A percentile compares a stretch with the other conserved stretches of the same genome.
Conservation (phyloP, 768 basidiomycete species). For the Termitomyces sp. region DNA sequence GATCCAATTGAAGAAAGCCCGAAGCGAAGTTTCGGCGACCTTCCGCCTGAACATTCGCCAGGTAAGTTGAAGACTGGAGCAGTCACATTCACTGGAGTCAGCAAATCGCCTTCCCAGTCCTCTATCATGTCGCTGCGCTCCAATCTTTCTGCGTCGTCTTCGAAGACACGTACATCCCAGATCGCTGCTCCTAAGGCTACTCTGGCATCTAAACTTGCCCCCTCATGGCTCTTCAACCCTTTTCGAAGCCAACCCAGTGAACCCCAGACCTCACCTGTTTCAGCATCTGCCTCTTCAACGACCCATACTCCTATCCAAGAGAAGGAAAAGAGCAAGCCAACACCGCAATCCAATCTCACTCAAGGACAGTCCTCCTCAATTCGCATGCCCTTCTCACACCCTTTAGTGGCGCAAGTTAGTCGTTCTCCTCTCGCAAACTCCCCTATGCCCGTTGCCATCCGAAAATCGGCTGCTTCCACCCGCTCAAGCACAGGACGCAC, state of each 20-base stretch:
- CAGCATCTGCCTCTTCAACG: conserved; percentile 40
- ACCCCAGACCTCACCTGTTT: conserved; percentile 53
- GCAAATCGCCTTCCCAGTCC: conserved; percentile 60
- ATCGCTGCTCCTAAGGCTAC: conserved; percentile 29
- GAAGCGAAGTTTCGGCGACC: conserved; percentile 37
- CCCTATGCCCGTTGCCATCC: conserved; percentile 40
- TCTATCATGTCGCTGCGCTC: conserved; percentile 58
- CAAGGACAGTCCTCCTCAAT: conserved; percentile 24
- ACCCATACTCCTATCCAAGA: conserved; percentile 11
- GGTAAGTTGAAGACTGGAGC: conserved; percentile 11
- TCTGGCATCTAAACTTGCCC: conserved; percentile 55
- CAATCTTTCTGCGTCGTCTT: conserved; percentile 40
- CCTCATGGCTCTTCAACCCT: conserved; percentile 76
- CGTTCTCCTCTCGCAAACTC: conserved; percentile 29
- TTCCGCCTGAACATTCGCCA: conserved; percentile 40
- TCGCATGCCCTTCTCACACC: conserved; percentile 27
- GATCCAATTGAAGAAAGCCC: conserved; percentile 72
- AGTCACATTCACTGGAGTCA: conserved; percentile 29
- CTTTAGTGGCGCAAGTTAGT: conserved; percentile 26
- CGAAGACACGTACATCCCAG: conserved; percentile 22
- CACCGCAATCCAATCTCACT: background rate
- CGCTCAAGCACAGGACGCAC: conserved; percentile 45
- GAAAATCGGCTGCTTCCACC: conserved; percentile 21
- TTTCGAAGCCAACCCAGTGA: conserved; percentile 63
- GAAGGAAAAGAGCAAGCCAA: conserved; percentile 9